Base-by-base conservation (phyloP, 768 basidiomycete genomes). In the Boletus vinaceobasis region DNA sequence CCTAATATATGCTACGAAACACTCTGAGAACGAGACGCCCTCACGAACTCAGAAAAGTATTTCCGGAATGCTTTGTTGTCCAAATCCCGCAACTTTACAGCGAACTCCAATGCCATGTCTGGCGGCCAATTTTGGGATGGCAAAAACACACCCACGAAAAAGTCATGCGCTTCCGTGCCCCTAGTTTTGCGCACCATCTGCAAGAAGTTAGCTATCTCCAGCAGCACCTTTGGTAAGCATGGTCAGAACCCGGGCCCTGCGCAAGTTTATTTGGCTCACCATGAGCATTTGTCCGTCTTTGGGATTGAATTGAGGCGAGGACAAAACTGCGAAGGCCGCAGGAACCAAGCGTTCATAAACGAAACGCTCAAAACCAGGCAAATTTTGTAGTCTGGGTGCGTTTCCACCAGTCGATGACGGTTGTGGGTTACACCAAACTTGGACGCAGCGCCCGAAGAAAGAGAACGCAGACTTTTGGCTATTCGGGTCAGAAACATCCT, bases 331-430 rank as follows among this genome's bases (percentile, higher is more conserved):
- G 70, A 99, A 97, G 23, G 86, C 87, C 3, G 84, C 75, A 11
- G 93, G 90, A 48, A 98, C 76, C 33, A 96, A 72, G 13, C 86
- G 82, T 57, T 94, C 88, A 64, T 98, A 98, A 31, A 96, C 81
- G 68, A 95, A 95, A 14, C 83, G 81, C 61, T 98, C 94, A 61
- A 97, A 98, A 1, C 96, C 95, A 11, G 93, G 93, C 42, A 98
- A 71, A 11, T 77, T 73, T 26, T 62, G 63, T 33, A 63, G 67
- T 36, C 49, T 56, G 15, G 58, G 57, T 15, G 75, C 74, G 47
- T 76, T 74, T 21, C 77, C 70, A 3, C 63, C 59, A 3, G 65
- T 43, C 23, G 65, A 48, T 27, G 73, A 59, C 38, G 73, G 65
- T 44, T 72, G 67, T 23, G 79, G 78, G 52, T 80, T 83, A 36